Base-by-base conservation (phyloP, 345 rosid species). In the Eucalyptus rudis region DNA sequence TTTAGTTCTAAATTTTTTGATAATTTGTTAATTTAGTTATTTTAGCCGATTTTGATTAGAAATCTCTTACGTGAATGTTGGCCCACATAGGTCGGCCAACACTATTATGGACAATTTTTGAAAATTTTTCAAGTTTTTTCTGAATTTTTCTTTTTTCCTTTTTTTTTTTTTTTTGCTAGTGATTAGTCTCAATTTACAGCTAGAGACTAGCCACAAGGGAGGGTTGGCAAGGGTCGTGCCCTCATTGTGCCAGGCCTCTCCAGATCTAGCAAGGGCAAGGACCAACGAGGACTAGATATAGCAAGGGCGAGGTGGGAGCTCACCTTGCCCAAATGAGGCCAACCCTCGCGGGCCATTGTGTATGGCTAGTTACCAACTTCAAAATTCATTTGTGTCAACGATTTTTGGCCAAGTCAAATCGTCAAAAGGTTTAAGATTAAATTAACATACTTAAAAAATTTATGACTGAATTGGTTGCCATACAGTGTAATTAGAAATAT, bases 291-390 rank as follows among this genome's bases (percentile, higher is more conserved):
- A 15, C 71, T 29, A 66, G 10, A 31, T 66, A 8, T 66, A 2
- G 79, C 79, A 66, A 66, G 43, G 79, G 79, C 2, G 0, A 31
- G 79, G 79, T 4, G 20, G 29, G 36, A 14, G 17, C 20, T 0
- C 9, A 16, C 76, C 20, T 64, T 4, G 19, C 71, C 71, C 31
- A 59, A 27, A 59, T 29, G 33, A 62, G 76, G 36, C 40, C 19
- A n/a, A 29, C 79, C 43, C 79, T 66, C 0, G 6, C 79, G 0
- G 0, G 4, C 66, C 7, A 12, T 19, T 59, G 8, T 1, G 1
- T 27, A 1, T 59, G 8, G 31, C 0, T 25, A 4, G 40, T 64
- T 0, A 0, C 2, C 0, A 0, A 3, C 43, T 66, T 66, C 22
- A 66, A 66, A 64, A 31, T 15, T 66, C 79, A 66, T 66, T 36